phyloP scores from a whole-genome alignment of 768 basidiomycete genomes.

The Serendipita sp. region DNA sequence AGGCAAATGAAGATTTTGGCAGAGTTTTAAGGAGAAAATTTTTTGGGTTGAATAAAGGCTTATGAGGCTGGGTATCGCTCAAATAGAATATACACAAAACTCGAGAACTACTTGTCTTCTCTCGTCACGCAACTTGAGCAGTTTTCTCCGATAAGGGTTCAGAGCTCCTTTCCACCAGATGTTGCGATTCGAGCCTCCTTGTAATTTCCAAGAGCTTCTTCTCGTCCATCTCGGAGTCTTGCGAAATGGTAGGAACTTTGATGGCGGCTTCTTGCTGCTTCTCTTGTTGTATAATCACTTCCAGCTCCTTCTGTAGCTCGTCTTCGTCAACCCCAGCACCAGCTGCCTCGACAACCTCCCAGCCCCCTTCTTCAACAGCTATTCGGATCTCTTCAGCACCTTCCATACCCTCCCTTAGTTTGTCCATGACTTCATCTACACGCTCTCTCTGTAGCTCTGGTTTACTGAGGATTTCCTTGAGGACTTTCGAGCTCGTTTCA shows the following conservation, averaged over 20 bases:
- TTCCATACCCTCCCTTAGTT: conserved; percentile 64
- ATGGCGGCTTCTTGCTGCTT: not conserved
- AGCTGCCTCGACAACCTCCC: conserved; percentile 34
- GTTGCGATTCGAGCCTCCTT: not conserved
- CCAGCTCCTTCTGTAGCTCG: conserved; percentile 50
- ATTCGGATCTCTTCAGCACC: conserved; percentile 75
- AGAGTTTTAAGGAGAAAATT: not conserved
- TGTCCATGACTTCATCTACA: conserved; percentile 78
- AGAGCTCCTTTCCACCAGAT: not conserved
- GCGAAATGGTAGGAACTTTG: not conserved
- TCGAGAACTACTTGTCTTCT: not conserved
- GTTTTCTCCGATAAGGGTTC: not conserved
- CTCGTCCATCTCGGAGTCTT: not conserved
- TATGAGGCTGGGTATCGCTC: too few species aligned
- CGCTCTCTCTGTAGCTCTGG: conserved; percentile 63
- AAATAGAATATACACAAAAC: not conserved
- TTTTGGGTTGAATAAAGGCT: not conserved
- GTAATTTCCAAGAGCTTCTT: not conserved
- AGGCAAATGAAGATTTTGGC: too few species aligned
- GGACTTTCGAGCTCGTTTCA: conserved; percentile 62
- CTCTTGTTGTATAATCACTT: conserved; percentile 26
- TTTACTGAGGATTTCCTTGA: conserved; percentile 59
- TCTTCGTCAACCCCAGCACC: conserved; percentile 30
- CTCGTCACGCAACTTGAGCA: not conserved
- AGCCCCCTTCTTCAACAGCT: conserved; percentile 50